phyloP scores from a whole-genome alignment of 1,139 yeast species.

The Nakaseomyces bracarensis region DNA sequence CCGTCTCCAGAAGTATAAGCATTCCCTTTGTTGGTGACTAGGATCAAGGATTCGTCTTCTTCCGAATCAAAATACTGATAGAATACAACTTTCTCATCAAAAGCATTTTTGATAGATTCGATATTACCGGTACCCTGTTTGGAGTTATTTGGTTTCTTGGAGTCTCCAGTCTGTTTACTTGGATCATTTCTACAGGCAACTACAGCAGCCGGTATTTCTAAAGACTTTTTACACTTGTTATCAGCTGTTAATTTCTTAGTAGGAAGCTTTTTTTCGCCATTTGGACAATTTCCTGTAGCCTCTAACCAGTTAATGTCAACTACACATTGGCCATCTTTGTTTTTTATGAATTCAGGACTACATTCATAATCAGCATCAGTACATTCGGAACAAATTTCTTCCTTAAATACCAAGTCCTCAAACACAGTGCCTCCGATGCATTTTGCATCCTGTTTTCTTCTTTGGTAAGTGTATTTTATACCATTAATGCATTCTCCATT shows the following conservation, averaged over 20 bases:
- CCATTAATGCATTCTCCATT: slow-evolving; percentile 67
- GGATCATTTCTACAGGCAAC: slow-evolving; percentile 31
- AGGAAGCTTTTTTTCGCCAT: slow-evolving; percentile 17
- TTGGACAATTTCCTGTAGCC: slow-evolving; percentile 31
- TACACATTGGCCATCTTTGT: slow-evolving; percentile 45
- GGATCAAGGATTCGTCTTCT: slow-evolving; percentile 64
- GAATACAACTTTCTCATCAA: slow-evolving; percentile 28
- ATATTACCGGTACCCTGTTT: slow-evolving; percentile 15
- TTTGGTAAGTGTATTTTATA: slow-evolving; percentile 52
- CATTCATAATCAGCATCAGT: slow-evolving; percentile 66
- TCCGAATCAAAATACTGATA: slow-evolving; percentile 34
- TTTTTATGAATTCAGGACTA: slow-evolving; percentile 44
- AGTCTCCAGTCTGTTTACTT: slow-evolving; percentile 11
- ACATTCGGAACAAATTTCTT: slow-evolving; percentile 59
- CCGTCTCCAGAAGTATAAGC: slow-evolving; percentile 71
- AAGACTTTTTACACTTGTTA: slow-evolving; percentile 37
- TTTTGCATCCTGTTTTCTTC: slow-evolving; percentile 61
- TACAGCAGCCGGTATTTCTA: slow-evolving; percentile 16
- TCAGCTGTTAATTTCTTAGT: slow-evolving; percentile 39
- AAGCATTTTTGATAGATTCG: slow-evolving; percentile 24
- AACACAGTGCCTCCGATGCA: slow-evolving; percentile 60
- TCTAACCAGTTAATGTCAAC: slow-evolving; percentile 38
- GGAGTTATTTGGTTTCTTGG: slow-evolving; percentile 3
- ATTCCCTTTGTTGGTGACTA: slow-evolving; percentile 45
- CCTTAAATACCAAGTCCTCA: slow-evolving; percentile 48